Conservation (phyloP, 2,329 filamentous ascomycete genomes). For the Xylaria multiplex region DNA sequence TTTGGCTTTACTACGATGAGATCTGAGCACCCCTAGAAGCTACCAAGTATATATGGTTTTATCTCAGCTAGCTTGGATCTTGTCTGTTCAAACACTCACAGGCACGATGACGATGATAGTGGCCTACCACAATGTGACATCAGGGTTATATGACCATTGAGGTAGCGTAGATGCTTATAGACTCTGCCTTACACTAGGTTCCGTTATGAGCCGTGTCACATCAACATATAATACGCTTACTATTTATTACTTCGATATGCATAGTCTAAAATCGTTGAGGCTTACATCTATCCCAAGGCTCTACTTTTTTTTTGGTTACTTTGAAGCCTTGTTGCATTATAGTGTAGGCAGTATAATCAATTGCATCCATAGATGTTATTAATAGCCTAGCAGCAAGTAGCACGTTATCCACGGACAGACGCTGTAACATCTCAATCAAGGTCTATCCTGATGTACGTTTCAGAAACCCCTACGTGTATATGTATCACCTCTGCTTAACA, state of each 20-base stretch:
- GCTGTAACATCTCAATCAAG: constrained; percentile 22
- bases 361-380: not conserved
- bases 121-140: not conserved
- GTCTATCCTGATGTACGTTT: constrained; percentile 21
- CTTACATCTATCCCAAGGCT: constrained; percentile 8
- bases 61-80: not conserved
- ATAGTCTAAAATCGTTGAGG: not conserved
- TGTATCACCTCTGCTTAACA: not conserved
- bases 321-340: not conserved
- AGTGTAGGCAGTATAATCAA: not conserved
- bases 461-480: constrained; percentile 14
- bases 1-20: not conserved
- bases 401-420: not conserved
- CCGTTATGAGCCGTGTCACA: not conserved
- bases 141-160: not conserved
- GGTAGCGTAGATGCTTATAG: not conserved
- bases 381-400: not conserved
- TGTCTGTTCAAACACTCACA: not conserved
- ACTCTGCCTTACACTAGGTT: not conserved
- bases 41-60: not conserved
- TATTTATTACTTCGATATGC: constrained; percentile 17
- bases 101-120: not conserved
- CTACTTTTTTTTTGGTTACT: not conserved
- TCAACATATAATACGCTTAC: constrained; percentile 20
- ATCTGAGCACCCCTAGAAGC: constrained; percentile 3